Evolutionary conservation across 1,139 yeast genomes (phyloP), one percentile per base, ranked within the genome.

Genomic region (Saccharomyces pastorianus): DNA sequence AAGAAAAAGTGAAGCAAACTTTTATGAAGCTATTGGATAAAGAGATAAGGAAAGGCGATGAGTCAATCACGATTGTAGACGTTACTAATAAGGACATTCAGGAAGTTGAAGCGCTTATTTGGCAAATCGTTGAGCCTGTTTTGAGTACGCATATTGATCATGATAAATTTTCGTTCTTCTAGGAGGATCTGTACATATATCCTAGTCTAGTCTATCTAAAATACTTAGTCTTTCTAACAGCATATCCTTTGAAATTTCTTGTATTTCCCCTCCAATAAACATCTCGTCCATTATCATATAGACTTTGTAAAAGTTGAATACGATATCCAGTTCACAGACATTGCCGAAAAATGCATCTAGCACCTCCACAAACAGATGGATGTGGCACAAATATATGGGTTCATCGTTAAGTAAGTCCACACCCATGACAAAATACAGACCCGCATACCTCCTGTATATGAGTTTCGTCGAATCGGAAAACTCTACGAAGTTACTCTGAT

Each of bases 291-390:
- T 67, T 11, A 87, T 82, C 58, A 76, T 75, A 67, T 87, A 85
- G 27, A 85, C 79, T 67, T 84, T 85, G 71, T 83, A 82, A 69
- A 88, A 88, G 68, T 86, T 86, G 72, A 87, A 88, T 25, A 88
- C 90, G 56, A 88, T 78, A 68, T 93, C 99, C 62, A 93, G 77
- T 71, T 93, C 99, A 72, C 98, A 91, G n/a, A 93, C 99, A 64
- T 85, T 90, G 52, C 81, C 80, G 65, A 93, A 93, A 69, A 86
- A 89, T 6, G 84, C 77, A 68, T 93, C 99, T 57, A 93, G 73
- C 9, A 90, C 82, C 70, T 93, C 97, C 27, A 93, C 98, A 61
- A 93, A 82, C 54, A 91, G 75, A 67, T 93, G 99, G 38, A 93
- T 81, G 32, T 89, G 83, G 60, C 93, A 96, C 55, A 93, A 74